phyloP scores from a whole-genome alignment of 805 yeast genomes.

The Sugiyamaella qingdaonensis region DNA sequence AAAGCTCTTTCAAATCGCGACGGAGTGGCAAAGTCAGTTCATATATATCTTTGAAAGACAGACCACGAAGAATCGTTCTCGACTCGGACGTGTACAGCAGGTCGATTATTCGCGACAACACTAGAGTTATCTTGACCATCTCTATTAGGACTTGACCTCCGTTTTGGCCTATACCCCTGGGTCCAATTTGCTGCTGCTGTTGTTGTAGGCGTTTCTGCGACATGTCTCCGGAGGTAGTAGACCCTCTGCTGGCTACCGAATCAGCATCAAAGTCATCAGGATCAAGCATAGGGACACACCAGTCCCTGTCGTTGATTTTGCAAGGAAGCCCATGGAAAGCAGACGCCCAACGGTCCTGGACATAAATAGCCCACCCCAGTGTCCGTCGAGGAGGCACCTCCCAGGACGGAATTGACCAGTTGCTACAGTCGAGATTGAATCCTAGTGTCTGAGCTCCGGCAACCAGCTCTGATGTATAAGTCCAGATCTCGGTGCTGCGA shows the following conservation, averaged over 20 bases:
- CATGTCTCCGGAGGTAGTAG: background rate
- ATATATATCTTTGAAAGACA: background rate
- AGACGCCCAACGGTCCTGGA: conserved; percentile 27
- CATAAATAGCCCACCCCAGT: conserved; percentile 29
- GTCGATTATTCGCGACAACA: background rate
- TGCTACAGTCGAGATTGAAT: conserved; percentile 24
- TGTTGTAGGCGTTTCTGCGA: background rate
- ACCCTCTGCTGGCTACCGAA: background rate
- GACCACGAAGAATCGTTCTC: background rate
- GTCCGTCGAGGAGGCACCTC: conserved; percentile 26
- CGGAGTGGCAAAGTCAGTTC: conserved; percentile 1
- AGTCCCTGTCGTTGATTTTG: conserved; percentile 24
- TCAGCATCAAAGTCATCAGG: conserved; percentile 24
- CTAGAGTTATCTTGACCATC: conserved; percentile 6
- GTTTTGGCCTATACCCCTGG: background rate
- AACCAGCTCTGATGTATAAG: conserved; percentile 25
- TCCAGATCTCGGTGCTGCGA: conserved; percentile 22
- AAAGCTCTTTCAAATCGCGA: background rate
- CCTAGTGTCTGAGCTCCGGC: conserved; percentile 26
- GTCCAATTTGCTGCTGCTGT: background rate
- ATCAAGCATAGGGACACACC: conserved; percentile 26
- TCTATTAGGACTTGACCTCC: conserved; percentile 4
- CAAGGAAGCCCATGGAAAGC: conserved; percentile 26
- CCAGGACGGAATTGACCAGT: conserved; percentile 31
- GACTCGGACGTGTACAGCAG: background rate